Percentiles rank a stretch among this genome's conserved stretches.
Conservation (phyloP, 768 basidiomycete species). For the Pluteus cervinus region DNA sequence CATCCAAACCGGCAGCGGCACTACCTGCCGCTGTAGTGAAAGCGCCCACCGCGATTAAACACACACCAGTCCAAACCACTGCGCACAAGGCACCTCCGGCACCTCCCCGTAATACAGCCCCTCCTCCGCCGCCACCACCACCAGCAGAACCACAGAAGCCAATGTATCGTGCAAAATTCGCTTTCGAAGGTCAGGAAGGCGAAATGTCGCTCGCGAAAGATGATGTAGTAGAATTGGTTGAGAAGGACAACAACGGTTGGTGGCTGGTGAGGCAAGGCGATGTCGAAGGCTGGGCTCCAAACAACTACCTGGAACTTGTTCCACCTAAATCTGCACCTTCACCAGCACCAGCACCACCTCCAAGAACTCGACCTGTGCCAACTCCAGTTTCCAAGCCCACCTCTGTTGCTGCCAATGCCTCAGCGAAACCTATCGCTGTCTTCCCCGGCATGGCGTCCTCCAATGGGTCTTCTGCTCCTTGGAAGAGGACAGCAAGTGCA, state of each 20-base stretch:
- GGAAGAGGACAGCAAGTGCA: conserved; percentile 62
- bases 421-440: conserved; percentile 76
- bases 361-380: conserved; percentile 36
- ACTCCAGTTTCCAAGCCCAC: conserved; percentile 30
- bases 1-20: conserved; percentile 32
- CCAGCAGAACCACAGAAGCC: conserved; percentile 62
- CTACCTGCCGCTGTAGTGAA: conserved; percentile 20
- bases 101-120: conserved; percentile 31
- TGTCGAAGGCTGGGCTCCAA: conserved; percentile 91
- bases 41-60: conserved; percentile 27
- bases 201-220: conserved; percentile 90
- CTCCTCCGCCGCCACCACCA: conserved; percentile 49
- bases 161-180: conserved; percentile 82
- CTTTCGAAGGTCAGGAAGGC: conserved; percentile 90
- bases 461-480: conserved; percentile 58
- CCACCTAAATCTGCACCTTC: conserved; percentile 60
- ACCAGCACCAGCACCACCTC: conserved; percentile 68
- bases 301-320: conserved; percentile 84
- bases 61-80: too few relatives aligned
- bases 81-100: conserved; percentile 25
- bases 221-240: conserved; percentile 84
- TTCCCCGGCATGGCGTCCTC: conserved; percentile 69
- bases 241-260: conserved; percentile 97
- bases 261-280: conserved; percentile 88
- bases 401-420: conserved; percentile 44